Base-by-base conservation (phyloP, 768 basidiomycete genomes). In the Leccinum aurantiacum region DNA sequence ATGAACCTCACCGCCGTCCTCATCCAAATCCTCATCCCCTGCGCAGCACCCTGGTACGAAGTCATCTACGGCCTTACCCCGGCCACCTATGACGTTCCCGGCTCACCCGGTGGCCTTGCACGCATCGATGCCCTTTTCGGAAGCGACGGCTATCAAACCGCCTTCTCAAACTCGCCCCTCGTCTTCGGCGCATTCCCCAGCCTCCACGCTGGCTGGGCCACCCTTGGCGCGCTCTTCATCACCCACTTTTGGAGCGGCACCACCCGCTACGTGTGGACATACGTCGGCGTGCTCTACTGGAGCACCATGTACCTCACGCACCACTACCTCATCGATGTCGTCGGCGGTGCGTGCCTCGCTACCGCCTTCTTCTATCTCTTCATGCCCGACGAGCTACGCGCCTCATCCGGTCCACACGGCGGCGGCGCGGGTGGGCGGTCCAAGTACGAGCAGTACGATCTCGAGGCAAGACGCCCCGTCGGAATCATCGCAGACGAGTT, bases 321-420 rank as follows among this genome's bases (percentile, higher is more conserved):
- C 75, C 96, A 98, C 78, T 98, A 98, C 80, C 89, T 99, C 70
- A 95, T 99, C 76, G 97, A 99, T 71, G 92, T 98, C 71, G 92
- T 94, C 53, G 91, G 88, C 10, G 97, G 97, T 14, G 92, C 90
- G 0, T 96, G 95, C 71, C 83, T 99, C 63, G 89, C 95, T 51
- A 88, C 89, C 38, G 82, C 84, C 19, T 88, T 84, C 68, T 98
- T 98, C 81, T 98, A 93, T 78, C 68, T 91, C 63, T 88, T 88
- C 76, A 86, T 98, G 68, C 93, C 95, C 0, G 86, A 90, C 63
- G 87, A 89, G 59, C 81, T 96, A 63, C 84, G 83, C 60, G 83
- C 84, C 27, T 83, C 84, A 31, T 67, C 79, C 15, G 41, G 41
- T 9, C 13, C 41, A 44, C 41, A 44, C 33, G 80, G 74, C 15